Conservation (phyloP, 2,329 filamentous ascomycete species). For the Talaromyces sp. region DNA sequence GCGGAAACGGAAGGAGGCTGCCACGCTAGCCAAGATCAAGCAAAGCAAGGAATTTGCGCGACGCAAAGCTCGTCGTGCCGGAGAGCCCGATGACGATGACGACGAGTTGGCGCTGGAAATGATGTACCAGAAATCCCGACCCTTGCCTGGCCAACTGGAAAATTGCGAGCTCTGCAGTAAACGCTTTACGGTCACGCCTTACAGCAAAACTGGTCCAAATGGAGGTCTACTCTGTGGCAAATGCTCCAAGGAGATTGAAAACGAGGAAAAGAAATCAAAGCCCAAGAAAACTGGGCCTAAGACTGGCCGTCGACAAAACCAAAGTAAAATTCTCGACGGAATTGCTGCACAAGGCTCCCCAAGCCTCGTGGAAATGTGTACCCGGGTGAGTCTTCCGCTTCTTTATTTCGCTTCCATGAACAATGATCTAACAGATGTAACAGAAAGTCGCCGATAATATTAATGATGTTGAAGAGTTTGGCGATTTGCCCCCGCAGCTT, state of each 20-base stretch:
- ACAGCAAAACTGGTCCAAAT: conserved; percentile 74
- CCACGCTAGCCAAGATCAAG: conserved; percentile 41
- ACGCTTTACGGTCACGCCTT: conserved; percentile 87
- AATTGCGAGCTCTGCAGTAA: conserved; percentile 83
- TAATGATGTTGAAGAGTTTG: conserved; percentile 60
- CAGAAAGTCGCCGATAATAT: conserved; percentile 58
- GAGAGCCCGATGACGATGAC: conserved; percentile 42
- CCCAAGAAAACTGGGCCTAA: conserved; percentile 52
- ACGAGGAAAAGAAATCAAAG: conserved; percentile 55
- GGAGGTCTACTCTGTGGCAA: conserved; percentile 79
- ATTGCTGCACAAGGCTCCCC: conserved; percentile 39
- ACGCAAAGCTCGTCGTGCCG: conserved; percentile 37
- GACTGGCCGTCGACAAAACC: conserved; percentile 65
- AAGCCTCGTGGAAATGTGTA: conserved; percentile 51
- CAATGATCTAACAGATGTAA: conserved; percentile 14
- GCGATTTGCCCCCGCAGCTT: conserved; percentile 54
- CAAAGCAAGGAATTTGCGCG: conserved; percentile 47
- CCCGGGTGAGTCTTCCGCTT: conserved; percentile 39
- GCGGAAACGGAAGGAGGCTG: conserved; percentile 51
- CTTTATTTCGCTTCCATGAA: neutral
- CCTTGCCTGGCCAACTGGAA: conserved; percentile 76
- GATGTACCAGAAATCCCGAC: conserved; percentile 51
- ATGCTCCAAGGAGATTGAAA: conserved; percentile 69
- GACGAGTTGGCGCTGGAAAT: conserved; percentile 45
- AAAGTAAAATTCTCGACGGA: conserved; percentile 82